Base-by-base conservation (phyloP, 441 rosid genomes). In the Francoa sonchifolia region DNA sequence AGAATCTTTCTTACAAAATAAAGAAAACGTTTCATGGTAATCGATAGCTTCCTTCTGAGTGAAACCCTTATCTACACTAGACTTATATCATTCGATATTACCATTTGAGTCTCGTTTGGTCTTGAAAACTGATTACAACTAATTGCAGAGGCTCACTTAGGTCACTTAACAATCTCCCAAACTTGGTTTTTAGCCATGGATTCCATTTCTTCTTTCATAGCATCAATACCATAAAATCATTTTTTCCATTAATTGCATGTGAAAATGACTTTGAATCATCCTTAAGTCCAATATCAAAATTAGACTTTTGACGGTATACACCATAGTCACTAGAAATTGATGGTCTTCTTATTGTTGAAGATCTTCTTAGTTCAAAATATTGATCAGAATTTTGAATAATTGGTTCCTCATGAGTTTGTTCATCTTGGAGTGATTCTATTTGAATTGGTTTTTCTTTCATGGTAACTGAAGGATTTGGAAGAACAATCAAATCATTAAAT, bases 251-350 rank as follows among this genome's bases (percentile, higher is more conserved):
- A 17, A 48, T 37, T 12, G 44, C 52, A 16, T 8, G 44, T 37
- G 42, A 48, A 48, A 36, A 23, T 9, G 11, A 33, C 3, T 7
- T 27, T 1, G 4, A 35, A 27, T 48, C 44, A 0, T 48, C 35
- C 8, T 36, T 37, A 25, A 30, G 33, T 48, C 36, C 44, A 37
- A 12, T 13, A 26, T 28, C 19, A 48, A 23, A 48, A 8, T 48
- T 40, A 48, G 16, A 18, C 7, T 48, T 35, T 16, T 7, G 1
- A 10, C 17, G 7, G 38, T 26, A 39, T 8, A 38, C 38, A 16
- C 12, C 25, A 14, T 12, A 19, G 29, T 38, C 38, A 38, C 5
- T 19, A n/a, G 29, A 32, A 20, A 38, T 27, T 10, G 14, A 1
- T 12, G n/a, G 19, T 28, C 10, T 46, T 28, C 7, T 32, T 11